Percentiles rank a stretch among this genome's conserved stretches.
These are phyloP conservation scores for Pythium coloratum DNA, from an alignment of 352 stramenopile genomes.

Conservation along the genomic window DNA sequence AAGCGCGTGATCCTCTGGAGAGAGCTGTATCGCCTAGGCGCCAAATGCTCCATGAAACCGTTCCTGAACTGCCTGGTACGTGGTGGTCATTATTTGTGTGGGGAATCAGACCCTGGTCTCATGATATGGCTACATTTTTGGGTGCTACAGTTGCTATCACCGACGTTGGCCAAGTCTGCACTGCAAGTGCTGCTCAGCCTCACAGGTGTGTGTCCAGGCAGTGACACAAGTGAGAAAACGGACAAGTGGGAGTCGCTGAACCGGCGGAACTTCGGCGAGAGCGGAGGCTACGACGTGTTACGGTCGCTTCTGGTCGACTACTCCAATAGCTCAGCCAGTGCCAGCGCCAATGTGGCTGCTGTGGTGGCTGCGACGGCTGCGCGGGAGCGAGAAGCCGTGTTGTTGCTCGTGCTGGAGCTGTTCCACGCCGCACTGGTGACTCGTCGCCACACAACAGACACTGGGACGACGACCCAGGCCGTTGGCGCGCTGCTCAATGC, in stretches of 20 bases:
- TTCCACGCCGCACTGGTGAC: conserved; percentile 68
- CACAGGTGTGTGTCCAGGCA: conserved; percentile 48
- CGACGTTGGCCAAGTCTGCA: conserved; percentile 49
- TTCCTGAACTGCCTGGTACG: conserved; percentile 71
- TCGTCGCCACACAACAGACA: conserved; percentile 50
- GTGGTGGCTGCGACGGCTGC: conserved; percentile 3
- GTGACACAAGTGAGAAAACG: conserved; percentile 55
- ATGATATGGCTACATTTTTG: conserved; percentile 1
- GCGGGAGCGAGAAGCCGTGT: conserved; percentile 34
- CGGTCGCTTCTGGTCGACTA: conserved; percentile 69
- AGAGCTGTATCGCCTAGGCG: conserved; percentile 77
- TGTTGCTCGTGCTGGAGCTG: conserved; percentile 53
- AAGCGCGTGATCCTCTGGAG: conserved; percentile 76
- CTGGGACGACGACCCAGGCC: conserved; percentile 57
- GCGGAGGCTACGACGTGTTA: conserved; percentile 69
- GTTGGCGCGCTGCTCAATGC: conserved; percentile 67
- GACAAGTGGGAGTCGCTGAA: conserved; percentile 80
- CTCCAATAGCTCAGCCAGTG: conserved; percentile 26
- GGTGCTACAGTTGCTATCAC: conserved; percentile 40
- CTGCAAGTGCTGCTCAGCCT: conserved; percentile 70
- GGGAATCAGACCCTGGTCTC: not conserved
- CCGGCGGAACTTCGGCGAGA: conserved; percentile 71
- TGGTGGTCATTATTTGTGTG: conserved; percentile 1
- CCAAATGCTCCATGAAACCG: conserved; percentile 83
- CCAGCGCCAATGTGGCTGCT: not conserved